These are phyloP conservation scores for Boletus bicolor DNA, from an alignment of 768 basidiomycete species.

Conservation along the genomic window DNA sequence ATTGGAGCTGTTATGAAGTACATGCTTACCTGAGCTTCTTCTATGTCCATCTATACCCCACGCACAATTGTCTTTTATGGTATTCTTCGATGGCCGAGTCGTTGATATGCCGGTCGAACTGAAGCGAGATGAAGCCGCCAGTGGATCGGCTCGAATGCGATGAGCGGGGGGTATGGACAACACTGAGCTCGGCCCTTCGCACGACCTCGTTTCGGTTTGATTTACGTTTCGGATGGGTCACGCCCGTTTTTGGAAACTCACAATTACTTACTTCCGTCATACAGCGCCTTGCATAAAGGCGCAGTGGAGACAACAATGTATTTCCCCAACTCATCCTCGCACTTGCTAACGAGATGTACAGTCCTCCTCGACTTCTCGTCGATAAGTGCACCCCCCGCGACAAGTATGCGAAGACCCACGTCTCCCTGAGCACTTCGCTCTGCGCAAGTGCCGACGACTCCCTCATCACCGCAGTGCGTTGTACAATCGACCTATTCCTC, in stretches of 20 bases:
- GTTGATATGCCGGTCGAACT: constrained; percentile 14
- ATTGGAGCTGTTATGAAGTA: constrained; percentile 10
- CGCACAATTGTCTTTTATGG: constrained; percentile 5
- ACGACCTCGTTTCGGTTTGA: constrained; percentile 8
- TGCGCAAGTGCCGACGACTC: constrained; percentile 30
- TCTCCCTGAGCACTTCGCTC: constrained; percentile 27
- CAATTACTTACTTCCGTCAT: constrained; percentile 24
- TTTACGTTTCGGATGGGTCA: constrained; percentile 26
- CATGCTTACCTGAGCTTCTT: constrained; percentile 18
- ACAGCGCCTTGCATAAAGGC: constrained; percentile 22
- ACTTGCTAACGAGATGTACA: constrained; percentile 14
- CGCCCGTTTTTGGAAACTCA: constrained; percentile 8
- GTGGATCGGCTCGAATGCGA: background rate
- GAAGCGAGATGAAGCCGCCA: constrained; percentile 18
- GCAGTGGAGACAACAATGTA: constrained; percentile 1
- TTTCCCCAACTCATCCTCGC: background rate
- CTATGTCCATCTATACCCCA: constrained; percentile 27
- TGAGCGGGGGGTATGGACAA: constrained; percentile 1
- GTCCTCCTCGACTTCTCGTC: constrained; percentile 28
- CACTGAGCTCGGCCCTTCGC: constrained; percentile 12
- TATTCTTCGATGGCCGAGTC: constrained; percentile 13
- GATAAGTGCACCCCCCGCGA: constrained; percentile 35
- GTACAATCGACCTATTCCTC: background rate
- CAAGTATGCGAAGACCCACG: constrained; percentile 31
- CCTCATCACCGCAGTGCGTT: constrained; percentile 21